Percentiles rank a stretch among this genome's conserved stretches.
Evolutionary conservation across 2,329 filamentous ascomycete genomes (phyloP).

Genomic region (Nemania diffusa): DNA sequence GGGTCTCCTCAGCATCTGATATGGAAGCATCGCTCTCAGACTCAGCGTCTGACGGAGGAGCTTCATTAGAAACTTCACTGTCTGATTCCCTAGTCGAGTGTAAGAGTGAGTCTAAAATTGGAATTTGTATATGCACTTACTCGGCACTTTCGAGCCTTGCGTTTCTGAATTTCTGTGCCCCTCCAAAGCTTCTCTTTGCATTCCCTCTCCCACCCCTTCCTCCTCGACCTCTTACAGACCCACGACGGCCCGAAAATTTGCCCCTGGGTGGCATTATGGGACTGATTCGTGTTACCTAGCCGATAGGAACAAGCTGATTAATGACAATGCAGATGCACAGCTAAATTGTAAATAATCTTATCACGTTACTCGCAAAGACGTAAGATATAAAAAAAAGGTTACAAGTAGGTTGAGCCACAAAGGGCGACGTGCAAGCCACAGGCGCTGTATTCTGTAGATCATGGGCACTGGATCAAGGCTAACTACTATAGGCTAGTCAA

Average conservation of each 20-base stretch:
- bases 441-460: background rate
- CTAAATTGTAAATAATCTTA: background rate
- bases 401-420: constrained; percentile 34
- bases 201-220: constrained; percentile 33
- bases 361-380: constrained; percentile 14
- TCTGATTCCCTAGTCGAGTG: constrained; percentile 45
- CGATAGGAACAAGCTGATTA: background rate
- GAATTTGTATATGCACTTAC: constrained; percentile 46
- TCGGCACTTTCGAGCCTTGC: constrained; percentile 59
- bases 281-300: background rate
- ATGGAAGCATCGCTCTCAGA: constrained; percentile 59
- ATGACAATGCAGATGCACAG: background rate
- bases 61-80: constrained; percentile 51
- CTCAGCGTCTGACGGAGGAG: constrained; percentile 55
- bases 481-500: constrained; percentile 1
- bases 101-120: constrained; percentile 26
- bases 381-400: constrained; percentile 27
- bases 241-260: constrained; percentile 41
- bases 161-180: constrained; percentile 56
- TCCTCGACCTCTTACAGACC: constrained; percentile 41
- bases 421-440: constrained; percentile 36
- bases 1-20: constrained; percentile 55
- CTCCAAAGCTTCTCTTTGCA: constrained; percentile 46
- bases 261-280: constrained; percentile 40
- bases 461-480: background rate